A percentile compares a stretch with the other conserved stretches of the same genome.
phyloP scores from a whole-genome alignment of 2,329 filamentous ascomycete genomes.

The Xylariaceae sp. region DNA sequence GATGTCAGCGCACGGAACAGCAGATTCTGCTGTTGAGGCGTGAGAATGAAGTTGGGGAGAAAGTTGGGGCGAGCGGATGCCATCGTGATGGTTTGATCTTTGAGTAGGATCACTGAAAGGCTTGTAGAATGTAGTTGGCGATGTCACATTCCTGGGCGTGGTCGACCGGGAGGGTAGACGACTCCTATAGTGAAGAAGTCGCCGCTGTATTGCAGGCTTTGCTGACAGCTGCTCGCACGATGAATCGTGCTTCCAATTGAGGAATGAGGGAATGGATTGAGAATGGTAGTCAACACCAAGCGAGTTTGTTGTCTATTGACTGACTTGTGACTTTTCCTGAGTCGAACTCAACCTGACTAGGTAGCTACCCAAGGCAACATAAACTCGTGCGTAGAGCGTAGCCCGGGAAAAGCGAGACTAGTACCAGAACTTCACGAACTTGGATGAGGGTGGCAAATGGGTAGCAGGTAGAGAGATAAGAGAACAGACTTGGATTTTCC shows the following conservation, averaged over 20 bases:
- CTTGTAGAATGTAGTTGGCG: background rate
- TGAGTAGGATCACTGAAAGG: conserved; percentile 4
- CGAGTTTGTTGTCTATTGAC: background rate
- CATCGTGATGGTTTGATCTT: conserved; percentile 36
- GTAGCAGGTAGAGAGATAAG: conserved; percentile 10
- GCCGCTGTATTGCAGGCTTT: conserved; percentile 15
- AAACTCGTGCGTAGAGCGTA: conserved; percentile 2
- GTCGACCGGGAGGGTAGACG: conserved; percentile 6
- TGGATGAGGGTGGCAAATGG: conserved; percentile 11
- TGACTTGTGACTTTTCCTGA: background rate
- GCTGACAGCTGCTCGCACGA: conserved; percentile 7
- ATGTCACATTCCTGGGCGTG: background rate
- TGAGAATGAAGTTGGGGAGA: conserved; percentile 59
- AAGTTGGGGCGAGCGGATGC: conserved; percentile 43
- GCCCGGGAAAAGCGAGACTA: conserved; percentile 13
- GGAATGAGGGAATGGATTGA: background rate
- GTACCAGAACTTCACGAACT: conserved; percentile 17
- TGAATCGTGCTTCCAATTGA: background rate
- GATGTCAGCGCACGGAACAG: conserved; percentile 71
- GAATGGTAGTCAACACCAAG: background rate
- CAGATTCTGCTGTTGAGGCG: conserved; percentile 69
- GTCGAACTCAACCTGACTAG: background rate
- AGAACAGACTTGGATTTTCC: conserved; percentile 9
- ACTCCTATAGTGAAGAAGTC: conserved; percentile 19
- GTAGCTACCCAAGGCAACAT: background rate